These are phyloP conservation scores for Hyphochytrium catenoides DNA, from an alignment of 352 stramenopile genomes.

Conservation along the genomic window DNA sequence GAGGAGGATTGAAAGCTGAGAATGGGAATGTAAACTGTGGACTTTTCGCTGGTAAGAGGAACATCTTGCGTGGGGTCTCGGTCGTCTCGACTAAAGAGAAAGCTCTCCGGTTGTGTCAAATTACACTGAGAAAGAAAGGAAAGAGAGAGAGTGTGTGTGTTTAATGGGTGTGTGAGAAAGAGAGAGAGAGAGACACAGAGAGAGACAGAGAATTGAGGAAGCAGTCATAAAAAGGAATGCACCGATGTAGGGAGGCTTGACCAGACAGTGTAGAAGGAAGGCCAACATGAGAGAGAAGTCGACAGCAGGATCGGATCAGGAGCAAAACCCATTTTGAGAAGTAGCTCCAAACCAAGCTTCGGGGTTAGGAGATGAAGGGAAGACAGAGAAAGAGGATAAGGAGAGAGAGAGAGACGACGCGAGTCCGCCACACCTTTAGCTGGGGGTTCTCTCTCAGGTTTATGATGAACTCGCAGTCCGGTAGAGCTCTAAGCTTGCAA, in stretches of 20 bases:
- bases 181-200: not conserved
- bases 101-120: slow-evolving; percentile 87
- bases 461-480: slow-evolving; percentile 98
- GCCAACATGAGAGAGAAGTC: no score
- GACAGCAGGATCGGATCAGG: no score
- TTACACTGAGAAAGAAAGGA: slow-evolving; percentile 39
- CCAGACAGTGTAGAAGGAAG: no score
- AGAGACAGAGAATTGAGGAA: no score
- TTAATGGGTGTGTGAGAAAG: not conserved
- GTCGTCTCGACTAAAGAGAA: slow-evolving; percentile 93
- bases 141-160: slow-evolving; percentile 1
- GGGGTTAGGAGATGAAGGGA: no score
- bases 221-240: no score
- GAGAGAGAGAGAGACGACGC: no score
- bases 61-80: slow-evolving; percentile 76
- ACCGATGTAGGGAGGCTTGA: no score
- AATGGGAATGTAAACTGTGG: slow-evolving; percentile 84
- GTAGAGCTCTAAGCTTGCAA: slow-evolving; percentile 75
- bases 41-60: slow-evolving; percentile 61
- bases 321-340: no score
- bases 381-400: no score
- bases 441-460: slow-evolving; percentile 98
- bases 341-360: no score
- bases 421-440: slow-evolving; percentile 81
- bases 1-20: slow-evolving; percentile 89